These are phyloP conservation scores for Dictyostelium brefeldianum DNA, from an alignment of 78 protist species.

Conservation along the genomic window DNA sequence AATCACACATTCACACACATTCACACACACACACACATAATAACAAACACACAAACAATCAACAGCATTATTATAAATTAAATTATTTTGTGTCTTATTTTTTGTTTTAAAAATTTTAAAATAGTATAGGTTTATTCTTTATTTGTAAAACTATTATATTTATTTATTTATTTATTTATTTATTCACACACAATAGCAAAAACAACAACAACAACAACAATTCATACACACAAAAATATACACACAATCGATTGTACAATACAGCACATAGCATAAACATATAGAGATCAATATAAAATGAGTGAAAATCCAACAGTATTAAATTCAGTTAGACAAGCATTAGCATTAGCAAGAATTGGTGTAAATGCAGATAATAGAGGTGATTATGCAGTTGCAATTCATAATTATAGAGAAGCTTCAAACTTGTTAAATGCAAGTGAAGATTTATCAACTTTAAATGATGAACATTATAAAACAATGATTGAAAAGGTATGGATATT, in stretches of 20 bases:
- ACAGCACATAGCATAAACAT: background rate
- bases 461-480: constrained; percentile 77
- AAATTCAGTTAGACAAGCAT: constrained; percentile 79
- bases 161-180: constrained; percentile 8
- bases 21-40: too few relatives aligned
- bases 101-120: too few relatives aligned
- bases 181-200: background rate
- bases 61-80: too few relatives aligned
- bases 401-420: constrained; percentile 70
- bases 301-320: constrained; percentile 55
- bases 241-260: background rate
- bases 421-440: constrained; percentile 66
- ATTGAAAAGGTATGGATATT: constrained; percentile 43
- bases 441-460: constrained; percentile 51
- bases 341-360: constrained; percentile 81
- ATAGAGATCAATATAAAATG: background rate
- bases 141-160: background rate
- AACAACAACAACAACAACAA: background rate
- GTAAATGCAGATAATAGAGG: constrained; percentile 83
- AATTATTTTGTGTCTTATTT: too few relatives aligned
- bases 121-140: background rate
- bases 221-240: background rate
- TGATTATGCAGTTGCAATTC: constrained; percentile 70
- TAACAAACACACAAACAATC: too few relatives aligned
- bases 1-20: too few relatives aligned